These are phyloP conservation scores for Coccomyxa sp. DNA, from an alignment of 139 green algal species.

Conservation along the genomic window DNA sequence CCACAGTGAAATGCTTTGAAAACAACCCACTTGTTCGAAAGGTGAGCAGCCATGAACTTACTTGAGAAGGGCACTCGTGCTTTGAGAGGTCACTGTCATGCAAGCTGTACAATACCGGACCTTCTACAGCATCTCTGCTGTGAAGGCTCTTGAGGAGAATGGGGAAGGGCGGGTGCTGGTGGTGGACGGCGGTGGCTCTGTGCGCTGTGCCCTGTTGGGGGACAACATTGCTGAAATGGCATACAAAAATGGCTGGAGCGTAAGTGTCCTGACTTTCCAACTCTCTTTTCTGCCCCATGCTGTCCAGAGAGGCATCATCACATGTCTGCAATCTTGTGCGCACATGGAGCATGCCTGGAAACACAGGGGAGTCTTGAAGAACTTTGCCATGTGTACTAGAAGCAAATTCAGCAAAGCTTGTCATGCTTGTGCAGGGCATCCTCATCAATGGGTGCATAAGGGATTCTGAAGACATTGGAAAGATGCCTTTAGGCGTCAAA, in stretches of 20 bases:
- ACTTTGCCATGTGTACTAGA: background rate
- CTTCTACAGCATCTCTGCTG: background rate
- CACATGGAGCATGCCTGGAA: background rate
- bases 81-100: background rate
- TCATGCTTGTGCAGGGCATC: constrained; percentile 61
- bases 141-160: constrained; percentile 66
- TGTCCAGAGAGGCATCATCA: background rate
- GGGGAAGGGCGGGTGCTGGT: constrained; percentile 84
- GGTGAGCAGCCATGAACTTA: constrained; percentile 12
- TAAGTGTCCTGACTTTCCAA: constrained; percentile 25
- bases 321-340: background rate
- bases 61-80: background rate
- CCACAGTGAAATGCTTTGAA: constrained; percentile 88
- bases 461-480: constrained; percentile 83
- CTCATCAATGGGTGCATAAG: constrained; percentile 94
- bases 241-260: constrained; percentile 86
- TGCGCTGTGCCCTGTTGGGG: constrained; percentile 88
- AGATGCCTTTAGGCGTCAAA: constrained; percentile 85
- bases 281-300: background rate
- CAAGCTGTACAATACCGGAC: background rate
- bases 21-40: constrained; percentile 90
- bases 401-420: background rate
- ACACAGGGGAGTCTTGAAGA: background rate
- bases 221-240: constrained; percentile 91
- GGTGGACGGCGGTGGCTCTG: constrained; percentile 83